These are phyloP conservation scores for Fusarium cicatricum DNA, from an alignment of 2,329 filamentous ascomycete species.

Conservation along the genomic window DNA sequence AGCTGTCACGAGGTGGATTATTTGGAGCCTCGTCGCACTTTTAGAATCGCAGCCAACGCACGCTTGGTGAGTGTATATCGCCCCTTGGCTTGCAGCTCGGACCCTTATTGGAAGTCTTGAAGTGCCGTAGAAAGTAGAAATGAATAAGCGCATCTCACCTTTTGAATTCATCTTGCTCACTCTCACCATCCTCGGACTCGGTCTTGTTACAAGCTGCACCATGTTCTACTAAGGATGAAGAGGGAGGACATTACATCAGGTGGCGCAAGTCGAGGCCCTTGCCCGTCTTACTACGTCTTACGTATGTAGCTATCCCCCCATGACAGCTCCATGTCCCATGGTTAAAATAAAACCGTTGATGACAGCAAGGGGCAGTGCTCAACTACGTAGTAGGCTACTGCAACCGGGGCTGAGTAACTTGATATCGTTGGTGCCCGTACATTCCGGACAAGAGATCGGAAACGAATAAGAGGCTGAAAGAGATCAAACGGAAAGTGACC, in stretches of 20 bases:
- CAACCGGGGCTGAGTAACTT: too few species aligned
- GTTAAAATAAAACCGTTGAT: constrained; percentile 7
- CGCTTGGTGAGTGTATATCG: background rate
- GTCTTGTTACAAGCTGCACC: background rate
- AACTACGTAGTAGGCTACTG: too few species aligned
- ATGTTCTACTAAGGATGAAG: background rate
- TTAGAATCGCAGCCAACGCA: too few species aligned
- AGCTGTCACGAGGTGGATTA: background rate
- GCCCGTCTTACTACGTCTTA: constrained; percentile 18
- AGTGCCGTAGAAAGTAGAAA: background rate
- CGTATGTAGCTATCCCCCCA: constrained; percentile 17
- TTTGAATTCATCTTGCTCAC: too few species aligned
- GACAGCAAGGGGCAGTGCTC: background rate
- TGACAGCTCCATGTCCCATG: background rate
- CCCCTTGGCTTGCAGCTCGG: constrained; percentile 7
- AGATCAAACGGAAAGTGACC: too few species aligned
- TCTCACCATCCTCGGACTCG: too few species aligned
- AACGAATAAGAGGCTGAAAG: too few species aligned
- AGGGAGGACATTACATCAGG: constrained; percentile 36
- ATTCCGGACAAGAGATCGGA: too few species aligned
- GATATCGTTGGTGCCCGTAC: too few species aligned
- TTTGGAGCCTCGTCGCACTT: too few species aligned
- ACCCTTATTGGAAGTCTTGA: constrained; percentile 6
- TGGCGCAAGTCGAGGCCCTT: constrained; percentile 33
- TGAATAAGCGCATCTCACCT: background rate